phyloP scores from a whole-genome alignment of 768 basidiomycete species.

The Boletus patriciae region DNA sequence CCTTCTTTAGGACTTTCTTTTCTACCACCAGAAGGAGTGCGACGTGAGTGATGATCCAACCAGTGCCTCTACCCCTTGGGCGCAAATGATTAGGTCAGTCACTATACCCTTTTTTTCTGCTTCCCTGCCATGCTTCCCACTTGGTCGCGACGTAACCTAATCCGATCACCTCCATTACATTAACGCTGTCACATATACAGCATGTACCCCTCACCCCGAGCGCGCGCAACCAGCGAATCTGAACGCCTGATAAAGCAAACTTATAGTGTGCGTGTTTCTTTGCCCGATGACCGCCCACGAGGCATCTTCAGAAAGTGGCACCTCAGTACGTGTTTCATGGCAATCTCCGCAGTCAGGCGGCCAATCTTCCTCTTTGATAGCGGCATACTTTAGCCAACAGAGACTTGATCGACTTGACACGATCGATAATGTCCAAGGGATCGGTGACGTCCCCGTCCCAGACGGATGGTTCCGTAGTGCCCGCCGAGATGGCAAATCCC shows the following conservation, averaged over 20 bases:
- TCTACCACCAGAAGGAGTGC: constrained; percentile 52
- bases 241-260: constrained; percentile 56
- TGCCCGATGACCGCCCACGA: constrained; percentile 44
- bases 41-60: constrained; percentile 41
- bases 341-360: constrained; percentile 28
- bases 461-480: constrained; percentile 81
- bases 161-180: constrained; percentile 15
- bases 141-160: constrained; percentile 35
- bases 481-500: constrained; percentile 58
- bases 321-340: constrained; percentile 44
- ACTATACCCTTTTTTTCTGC: constrained; percentile 9
- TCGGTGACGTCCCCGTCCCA: constrained; percentile 67
- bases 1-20: constrained; percentile 49
- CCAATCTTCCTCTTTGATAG: constrained; percentile 38
- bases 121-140: constrained; percentile 20
- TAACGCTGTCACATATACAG: constrained; percentile 21
- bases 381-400: constrained; percentile 83
- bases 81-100: constrained; percentile 66
- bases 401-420: constrained; percentile 69
- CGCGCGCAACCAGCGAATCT: constrained; percentile 37
- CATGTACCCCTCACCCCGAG: constrained; percentile 43
- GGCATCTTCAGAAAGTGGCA: constrained; percentile 52
- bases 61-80: constrained; percentile 66
- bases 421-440: constrained; percentile 65
- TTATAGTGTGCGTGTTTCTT: constrained; percentile 50